Percentiles rank a stretch among this genome's conserved stretches.
Evolutionary conservation across 495 filamentous ascomycete species (phyloP).

Genomic region (Penicillium pulvis): DNA sequence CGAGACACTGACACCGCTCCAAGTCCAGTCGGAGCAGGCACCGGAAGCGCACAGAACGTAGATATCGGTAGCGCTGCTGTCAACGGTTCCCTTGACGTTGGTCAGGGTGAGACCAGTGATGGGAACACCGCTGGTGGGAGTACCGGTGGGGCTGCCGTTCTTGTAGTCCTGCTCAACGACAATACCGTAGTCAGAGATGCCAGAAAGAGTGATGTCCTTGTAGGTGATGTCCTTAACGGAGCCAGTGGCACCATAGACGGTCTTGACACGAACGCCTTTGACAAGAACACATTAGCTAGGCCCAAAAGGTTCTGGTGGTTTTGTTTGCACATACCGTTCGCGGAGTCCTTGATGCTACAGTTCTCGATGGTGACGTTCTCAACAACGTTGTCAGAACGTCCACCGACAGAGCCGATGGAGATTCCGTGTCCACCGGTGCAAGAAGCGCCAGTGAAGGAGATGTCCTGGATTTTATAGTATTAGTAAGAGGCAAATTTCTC

Average conservation of each 20-base stretch:
- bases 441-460: constrained; percentile 48
- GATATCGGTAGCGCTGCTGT: constrained; percentile 40
- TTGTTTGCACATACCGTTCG: constrained; percentile 39
- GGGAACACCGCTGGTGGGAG: constrained; percentile 56
- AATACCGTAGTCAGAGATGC: constrained; percentile 54
- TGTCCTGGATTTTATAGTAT: constrained; percentile 29
- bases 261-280: constrained; percentile 34
- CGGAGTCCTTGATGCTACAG: constrained; percentile 49
- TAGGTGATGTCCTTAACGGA: constrained; percentile 27
- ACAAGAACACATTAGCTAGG: background rate
- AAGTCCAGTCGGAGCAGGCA: constrained; percentile 45
- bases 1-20: constrained; percentile 43
- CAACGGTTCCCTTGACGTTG: constrained; percentile 45
- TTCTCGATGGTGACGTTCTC: constrained; percentile 49
- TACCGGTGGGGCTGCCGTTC: constrained; percentile 55
- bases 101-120: constrained; percentile 48
- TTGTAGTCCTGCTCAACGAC: constrained; percentile 66
- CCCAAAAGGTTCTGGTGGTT: background rate
- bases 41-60: constrained; percentile 53
- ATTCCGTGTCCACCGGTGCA: constrained; percentile 61
- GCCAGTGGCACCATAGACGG: constrained; percentile 26
- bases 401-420: constrained; percentile 64
- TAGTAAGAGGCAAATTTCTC: background rate
- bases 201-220: constrained; percentile 23
- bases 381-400: constrained; percentile 58